phyloP scores from a whole-genome alignment of 2,329 filamentous ascomycete species.

The Pleurostoma richardsiae region DNA sequence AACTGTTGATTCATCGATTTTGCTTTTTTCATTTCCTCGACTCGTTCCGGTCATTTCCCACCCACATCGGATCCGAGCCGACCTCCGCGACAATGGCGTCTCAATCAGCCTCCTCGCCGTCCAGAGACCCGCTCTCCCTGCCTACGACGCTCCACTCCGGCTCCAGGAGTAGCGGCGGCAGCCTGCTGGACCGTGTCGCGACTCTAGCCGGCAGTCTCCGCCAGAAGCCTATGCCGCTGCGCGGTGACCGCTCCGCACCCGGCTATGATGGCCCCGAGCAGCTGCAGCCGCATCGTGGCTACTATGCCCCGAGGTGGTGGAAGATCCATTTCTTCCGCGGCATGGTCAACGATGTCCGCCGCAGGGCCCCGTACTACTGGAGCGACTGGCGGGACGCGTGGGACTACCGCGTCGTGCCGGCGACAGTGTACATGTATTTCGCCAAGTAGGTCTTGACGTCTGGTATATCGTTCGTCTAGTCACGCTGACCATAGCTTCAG shows the following conservation, averaged over 20 bases:
- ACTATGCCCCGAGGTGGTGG: constrained; percentile 55
- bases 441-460: constrained; percentile 58
- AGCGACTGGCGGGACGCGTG: constrained; percentile 85
- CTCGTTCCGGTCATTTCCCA: no score
- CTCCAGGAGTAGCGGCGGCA: constrained; percentile 5
- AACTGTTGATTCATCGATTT: no score
- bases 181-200: constrained; percentile 7
- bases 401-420: constrained; percentile 85
- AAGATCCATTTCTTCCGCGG: constrained; percentile 69
- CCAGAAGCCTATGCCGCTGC: constrained; percentile 1
- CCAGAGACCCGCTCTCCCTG: constrained; percentile 12
- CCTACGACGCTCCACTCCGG: constrained; percentile 5
- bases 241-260: constrained; percentile 1
- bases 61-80: no score
- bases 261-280: constrained; percentile 10
- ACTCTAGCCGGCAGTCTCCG: constrained; percentile 14
- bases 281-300: background rate
- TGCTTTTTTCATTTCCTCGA: no score
- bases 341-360: constrained; percentile 73
- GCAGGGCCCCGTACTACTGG: constrained; percentile 69
- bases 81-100: no score
- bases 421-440: constrained; percentile 92
- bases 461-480: no score
- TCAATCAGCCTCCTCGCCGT: constrained; percentile 2
- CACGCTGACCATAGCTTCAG: constrained; percentile 33